Evolutionary conservation across 352 stramenopile species (phyloP), one percentile per base, ranked within the genome.

Genomic region (Phytophthora sp.): DNA sequence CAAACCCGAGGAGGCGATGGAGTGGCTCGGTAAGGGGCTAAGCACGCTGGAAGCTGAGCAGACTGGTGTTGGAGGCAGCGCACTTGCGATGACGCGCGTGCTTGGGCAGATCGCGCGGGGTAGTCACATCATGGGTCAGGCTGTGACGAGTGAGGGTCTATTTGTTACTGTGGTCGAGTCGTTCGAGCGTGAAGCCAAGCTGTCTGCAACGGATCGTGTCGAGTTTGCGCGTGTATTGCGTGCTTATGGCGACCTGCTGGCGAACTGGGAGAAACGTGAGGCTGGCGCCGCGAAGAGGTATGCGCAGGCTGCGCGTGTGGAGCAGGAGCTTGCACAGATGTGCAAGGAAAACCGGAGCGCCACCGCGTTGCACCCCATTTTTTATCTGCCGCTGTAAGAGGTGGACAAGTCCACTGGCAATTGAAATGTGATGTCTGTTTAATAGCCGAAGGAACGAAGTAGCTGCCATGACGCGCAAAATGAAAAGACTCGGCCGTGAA

Each of bases 131-230:
- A 68, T 89, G 21, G 80, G 77, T 15, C 84, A 93, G 62, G 82
- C 84, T 39, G 84, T 93, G 51, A 89, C 82, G 11, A 84, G 79
- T 44, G 84, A 93, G 64, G 84, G 82, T 2, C 54, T 93, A 8
- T 89, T 89, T 71, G 81, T 84, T 56, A 87, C 77, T 7, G 84
- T 87, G 4, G 60, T 91, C 27, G 81, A 93, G 57, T 64, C 84
- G 31, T 91, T 88, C 47, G 84, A 89, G 58, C 87, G 87, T 35
- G 82, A 89, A 51, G 15, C 52, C 3, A 71, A 72, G 21, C 49
- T 93, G 53, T 87, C 77, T 24, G 50, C 70, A 6, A 82, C 82
- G 0, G 82, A 93, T 64, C 77, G 77, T 38, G 70, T 93, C 18
- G 80, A 91, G 57, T 91, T 88, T 62, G 80, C 82, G n/a, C 72